Base-by-base conservation (phyloP, 2,329 filamentous ascomycete species). In the Raffaelea ambrosiae region DNA sequence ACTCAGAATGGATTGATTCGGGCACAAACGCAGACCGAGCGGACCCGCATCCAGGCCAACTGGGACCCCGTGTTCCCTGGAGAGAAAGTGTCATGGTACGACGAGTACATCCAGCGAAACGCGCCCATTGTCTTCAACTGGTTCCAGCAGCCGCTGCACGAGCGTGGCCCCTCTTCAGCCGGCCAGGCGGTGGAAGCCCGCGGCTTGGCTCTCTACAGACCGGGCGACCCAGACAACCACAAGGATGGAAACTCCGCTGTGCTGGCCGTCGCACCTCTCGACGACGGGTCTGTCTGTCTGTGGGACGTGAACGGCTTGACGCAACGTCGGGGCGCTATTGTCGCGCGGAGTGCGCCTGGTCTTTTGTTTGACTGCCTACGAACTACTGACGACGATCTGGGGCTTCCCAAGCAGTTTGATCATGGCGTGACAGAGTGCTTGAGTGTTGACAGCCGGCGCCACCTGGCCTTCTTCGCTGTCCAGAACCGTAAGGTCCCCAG, bases 231-330 rank as follows among this genome's bases (percentile, higher is more conserved):
- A 1, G 39, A 3, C 5, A 72, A 71, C 31, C 66, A 71, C n/a
- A 66, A 76, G 18, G 70, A 77, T 21, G 70, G 74, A 16, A 59
- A 59, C 3, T 47, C 52, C 5, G 67, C 66, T 3, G 53, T 73
- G 52, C 70, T 83, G 47, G 81, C 87, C 0, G 74, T 95, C 16
- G 83, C 85, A 1, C 88, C 89, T 2, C 69, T 95, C 8, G 88
- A 94, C 49, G 87, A 96, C 60, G 89, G 89, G 0, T 88, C 86
- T 45, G 76, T 96, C n/a, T 87, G 84, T 56, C 66, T 95, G 7
- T 96, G 89, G 89, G 86, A 95, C 59, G 69, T 87, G 44, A 79
- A 75, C 47, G 76, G 76, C 2, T 75, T 72, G 26, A 67, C 67
- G 43, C 65, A 65, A 5, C 70, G 61, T 53, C 76, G 73, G 54